Conservation (phyloP, 805 yeast species). For the Kuraishia ogatae region DNA sequence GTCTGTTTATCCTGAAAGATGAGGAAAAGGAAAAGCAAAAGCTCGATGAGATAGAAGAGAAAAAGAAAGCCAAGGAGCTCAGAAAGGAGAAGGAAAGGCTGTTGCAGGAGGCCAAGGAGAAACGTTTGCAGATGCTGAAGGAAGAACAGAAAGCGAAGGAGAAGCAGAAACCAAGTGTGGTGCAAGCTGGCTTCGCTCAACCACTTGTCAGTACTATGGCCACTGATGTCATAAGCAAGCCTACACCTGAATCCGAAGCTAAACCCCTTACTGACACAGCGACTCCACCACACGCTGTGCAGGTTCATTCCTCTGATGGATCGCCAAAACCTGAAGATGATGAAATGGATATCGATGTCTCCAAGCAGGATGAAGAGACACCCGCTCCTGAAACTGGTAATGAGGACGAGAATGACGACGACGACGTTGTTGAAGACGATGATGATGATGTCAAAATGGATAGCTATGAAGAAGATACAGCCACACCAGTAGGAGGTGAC, state of each 20-base stretch:
- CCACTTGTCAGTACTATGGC: not conserved
- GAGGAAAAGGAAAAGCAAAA: constrained; percentile 50
- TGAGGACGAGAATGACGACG: constrained; percentile 1
- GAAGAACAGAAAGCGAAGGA: constrained; percentile 1
- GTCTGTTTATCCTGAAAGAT: constrained; percentile 80
- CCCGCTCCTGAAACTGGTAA: not conserved
- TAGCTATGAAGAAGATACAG: constrained; percentile 13
- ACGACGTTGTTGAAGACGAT: constrained; percentile 6
- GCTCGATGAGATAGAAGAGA: constrained; percentile 20
- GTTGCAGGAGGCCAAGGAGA: constrained; percentile 1
- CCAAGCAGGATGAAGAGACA: not conserved
- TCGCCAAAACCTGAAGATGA: not conserved
- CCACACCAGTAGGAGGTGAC: constrained; percentile 1
- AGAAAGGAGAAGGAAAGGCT: constrained; percentile 13
- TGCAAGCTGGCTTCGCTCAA: not conserved
- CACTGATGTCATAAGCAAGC: not conserved
- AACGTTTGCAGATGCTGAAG: constrained; percentile 8
- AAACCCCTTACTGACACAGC: not conserved
- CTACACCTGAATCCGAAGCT: not conserved
- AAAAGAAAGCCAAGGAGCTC: constrained; percentile 13
- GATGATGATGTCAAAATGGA: constrained; percentile 8
- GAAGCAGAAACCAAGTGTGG: constrained; percentile 6
- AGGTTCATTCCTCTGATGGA: not conserved
- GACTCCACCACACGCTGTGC: not conserved
- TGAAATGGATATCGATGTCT: not conserved